Evolutionary conservation across 1,139 yeast genomes (phyloP), one percentile per base, ranked within the genome.

Genomic region (Pichia kudriavzevii): DNA sequence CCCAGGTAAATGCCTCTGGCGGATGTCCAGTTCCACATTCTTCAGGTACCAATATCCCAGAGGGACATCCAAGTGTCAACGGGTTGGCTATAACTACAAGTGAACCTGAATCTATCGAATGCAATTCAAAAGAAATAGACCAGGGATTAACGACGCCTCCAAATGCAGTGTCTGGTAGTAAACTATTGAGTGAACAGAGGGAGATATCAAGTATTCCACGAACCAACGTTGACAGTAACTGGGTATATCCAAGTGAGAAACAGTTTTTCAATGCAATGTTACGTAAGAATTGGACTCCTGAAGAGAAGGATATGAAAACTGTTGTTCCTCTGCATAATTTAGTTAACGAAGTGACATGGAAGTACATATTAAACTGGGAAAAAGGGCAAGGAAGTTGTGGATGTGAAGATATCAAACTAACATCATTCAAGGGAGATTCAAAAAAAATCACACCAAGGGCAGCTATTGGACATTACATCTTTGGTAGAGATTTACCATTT

Each of bases 161-260:
- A 2, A 15, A 16, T 29, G 37, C 44, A 7, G 26, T 17, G 56
- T 25, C 26, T 1, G 47, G 47, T 18, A 37, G 43, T 17, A 18
- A 25, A 7, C 49, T 58, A 11, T 57, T 80, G 23, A 80, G 87
- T 0, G 68, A 68, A 6, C 87, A 80, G 2, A 64, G 97, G 44
- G 91, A 79, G 48, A 62, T 83, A 10, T 79, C 94, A 16, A 72
- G 94, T 2, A 88, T 88, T 34, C 97, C 97, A 24, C 66, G 95
- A 35, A 80, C 94, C 0, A 73, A 74, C 2, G 52, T 66, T 2
- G 60, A 63, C 4, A 45, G 66, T 1, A 81, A 87, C 61, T 91
- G 98, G 98, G 71, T 91, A 2, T 91, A 91, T 53, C 98, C 98
- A 8, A 82, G 95, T 2, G 94, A 91, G 56, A 84, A 84, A 56